Evolutionary conservation across 2,329 filamentous ascomycete genomes (phyloP), one percentile per base, ranked within the genome.

Genomic region (Colletotrichum orbiculare): DNA sequence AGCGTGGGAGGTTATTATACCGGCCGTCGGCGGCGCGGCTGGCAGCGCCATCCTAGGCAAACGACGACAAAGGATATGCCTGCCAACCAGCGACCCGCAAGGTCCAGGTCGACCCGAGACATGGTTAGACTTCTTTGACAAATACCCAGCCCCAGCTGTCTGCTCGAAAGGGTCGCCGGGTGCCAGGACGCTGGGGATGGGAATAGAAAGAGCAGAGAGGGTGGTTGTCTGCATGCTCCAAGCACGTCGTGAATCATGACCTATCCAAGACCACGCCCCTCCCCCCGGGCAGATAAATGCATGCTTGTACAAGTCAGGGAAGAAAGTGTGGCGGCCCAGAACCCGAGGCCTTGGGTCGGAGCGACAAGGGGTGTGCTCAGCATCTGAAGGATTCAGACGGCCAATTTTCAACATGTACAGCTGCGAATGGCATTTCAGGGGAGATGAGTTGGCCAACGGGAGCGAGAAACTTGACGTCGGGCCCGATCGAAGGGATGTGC

Each of bases 271-370:
- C 41, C 46, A 65, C 62, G 10, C 52, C 35, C 58, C 56, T 17
- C 52, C 46, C 49, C 48, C 39, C 47, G 15, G 43, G 35, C n/a
- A 39, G 47, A 55, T 25, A 25, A 25, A 25, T 50, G 59, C 58
- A 61, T 55, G 53, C 47, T 45, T 57, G 62, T 62, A n/a, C n/a
- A n/a, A n/a, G 58, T 48, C 58, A 54, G 42, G 47, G 58, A 62
- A 66, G 58, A 63, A 63, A 66, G 54, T 66, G 64, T 66, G 64
- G 64, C 64, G 60, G 59, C 64, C 52, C 42, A 45, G 64, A 66
- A 64, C 64, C 64, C 64, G 60, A 64, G 60, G 54, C 48, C 39
- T 66, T 64, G 64, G 64, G 60, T 64, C 64, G 60, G 60, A 43
- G 37, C 39, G 60, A 64, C 54, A 46, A 38, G 60, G 64, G 49